phyloP scores from a whole-genome alignment of 2,329 filamentous ascomycete genomes.

The Sporothrix brasiliensis region DNA sequence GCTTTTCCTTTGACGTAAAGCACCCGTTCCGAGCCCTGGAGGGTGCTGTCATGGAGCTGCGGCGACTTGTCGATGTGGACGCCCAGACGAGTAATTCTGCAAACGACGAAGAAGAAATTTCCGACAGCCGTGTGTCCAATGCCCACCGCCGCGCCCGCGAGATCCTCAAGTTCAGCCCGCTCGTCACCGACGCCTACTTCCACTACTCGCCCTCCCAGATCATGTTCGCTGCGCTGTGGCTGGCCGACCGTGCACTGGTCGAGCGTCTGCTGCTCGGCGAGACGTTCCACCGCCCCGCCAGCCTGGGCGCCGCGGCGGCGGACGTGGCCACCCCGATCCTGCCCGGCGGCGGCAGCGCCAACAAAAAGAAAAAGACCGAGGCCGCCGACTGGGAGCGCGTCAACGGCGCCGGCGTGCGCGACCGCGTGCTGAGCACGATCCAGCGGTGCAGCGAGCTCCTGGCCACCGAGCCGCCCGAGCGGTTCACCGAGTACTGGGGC shows the following conservation, averaged over 20 bases:
- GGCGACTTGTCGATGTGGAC: slow-evolving; percentile 66
- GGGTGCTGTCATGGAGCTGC: slow-evolving; percentile 81
- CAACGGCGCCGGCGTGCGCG: slow-evolving; percentile 42
- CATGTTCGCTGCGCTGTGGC: slow-evolving; percentile 77
- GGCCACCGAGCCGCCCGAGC: slow-evolving; percentile 59
- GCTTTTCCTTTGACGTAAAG: slow-evolving; percentile 90
- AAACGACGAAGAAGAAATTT: slow-evolving; percentile 39
- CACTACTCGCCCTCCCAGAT: slow-evolving; percentile 94
- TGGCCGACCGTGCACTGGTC: slow-evolving; percentile 69
- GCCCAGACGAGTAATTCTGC: slow-evolving; percentile 39
- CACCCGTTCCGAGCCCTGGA: slow-evolving; percentile 89
- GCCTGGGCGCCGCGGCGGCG: slow-evolving; percentile 38
- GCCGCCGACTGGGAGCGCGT: slow-evolving; percentile 37
- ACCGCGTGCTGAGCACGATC: slow-evolving; percentile 56
- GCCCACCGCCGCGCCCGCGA: slow-evolving; percentile 75
- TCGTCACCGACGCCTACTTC: slow-evolving; percentile 95
- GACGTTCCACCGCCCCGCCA: slow-evolving; percentile 41
- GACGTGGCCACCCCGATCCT: slow-evolving; percentile 31
- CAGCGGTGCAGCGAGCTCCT: slow-evolving; percentile 58
- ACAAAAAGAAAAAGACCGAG: slow-evolving; percentile 31
- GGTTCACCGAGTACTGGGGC: slow-evolving; percentile 58
- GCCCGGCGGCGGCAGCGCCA: slow-evolving; percentile 34
- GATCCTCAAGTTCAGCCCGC: slow-evolving; percentile 74
- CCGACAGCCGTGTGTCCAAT: slow-evolving; percentile 49
- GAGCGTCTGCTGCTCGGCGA: slow-evolving; percentile 53